Evolutionary conservation across 768 basidiomycete genomes (phyloP).

Genomic region (Agrocybe chaxingu): DNA sequence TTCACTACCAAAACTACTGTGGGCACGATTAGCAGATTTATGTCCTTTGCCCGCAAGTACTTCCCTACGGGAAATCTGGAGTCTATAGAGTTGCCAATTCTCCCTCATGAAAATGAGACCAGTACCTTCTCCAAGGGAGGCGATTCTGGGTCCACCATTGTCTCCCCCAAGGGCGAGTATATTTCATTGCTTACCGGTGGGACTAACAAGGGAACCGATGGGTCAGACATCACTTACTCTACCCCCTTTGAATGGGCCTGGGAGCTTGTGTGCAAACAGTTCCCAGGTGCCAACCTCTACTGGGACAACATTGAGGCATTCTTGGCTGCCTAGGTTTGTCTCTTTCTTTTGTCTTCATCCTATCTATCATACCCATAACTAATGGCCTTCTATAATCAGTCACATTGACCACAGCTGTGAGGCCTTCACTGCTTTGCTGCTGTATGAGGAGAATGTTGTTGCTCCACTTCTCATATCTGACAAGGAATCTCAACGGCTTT

Average conservation of each 20-base stretch:
- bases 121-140: conserved; percentile 28
- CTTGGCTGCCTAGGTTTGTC: conserved; percentile 12
- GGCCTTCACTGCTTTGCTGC: too few relatives aligned
- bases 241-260: conserved; percentile 34
- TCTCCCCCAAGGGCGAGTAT: conserved; percentile 25
- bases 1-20: conserved; percentile 32
- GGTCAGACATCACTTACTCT: conserved; percentile 27
- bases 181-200: conserved; percentile 22
- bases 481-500: too few relatives aligned
- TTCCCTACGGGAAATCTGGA: conserved; percentile 11
- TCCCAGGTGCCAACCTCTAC: conserved; percentile 21
- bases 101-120: conserved; percentile 22
- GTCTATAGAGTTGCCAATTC: conserved; percentile 24
- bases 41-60: conserved; percentile 30
- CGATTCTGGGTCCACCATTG: conserved; percentile 36
- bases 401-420: too few relatives aligned
- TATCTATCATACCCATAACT: background rate
- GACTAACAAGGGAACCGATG: conserved; percentile 12
- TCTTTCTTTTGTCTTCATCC: conserved; percentile 7
- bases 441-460: too few relatives aligned
- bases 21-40: conserved; percentile 29
- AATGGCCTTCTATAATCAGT: background rate
- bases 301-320: conserved; percentile 8
- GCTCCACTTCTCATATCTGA: too few relatives aligned
- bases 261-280: conserved; percentile 16